Evolutionary conservation across 805 yeast genomes (phyloP), one percentile per base, ranked within the genome.

Genomic region (Lipomyces orientalis): DNA sequence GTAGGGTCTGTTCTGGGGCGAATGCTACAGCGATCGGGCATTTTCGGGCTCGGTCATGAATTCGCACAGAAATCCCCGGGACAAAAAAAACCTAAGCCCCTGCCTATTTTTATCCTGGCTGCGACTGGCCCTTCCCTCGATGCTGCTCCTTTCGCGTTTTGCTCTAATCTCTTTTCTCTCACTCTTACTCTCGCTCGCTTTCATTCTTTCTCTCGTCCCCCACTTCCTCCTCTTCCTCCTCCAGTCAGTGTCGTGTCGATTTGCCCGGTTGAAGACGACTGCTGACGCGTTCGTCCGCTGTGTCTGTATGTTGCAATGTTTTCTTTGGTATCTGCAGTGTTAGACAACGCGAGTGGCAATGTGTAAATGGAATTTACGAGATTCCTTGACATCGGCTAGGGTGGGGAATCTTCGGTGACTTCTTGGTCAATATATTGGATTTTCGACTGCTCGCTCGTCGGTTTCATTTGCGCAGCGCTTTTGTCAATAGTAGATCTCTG

Each of bases 51-150:
- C 1, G 4, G 19, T 9, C 3, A 16, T 14, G 22, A 16, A 43
- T 43, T 19, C 49, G 49, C 22, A 3, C 49, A 43, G 19, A 16
- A n/a, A n/a, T 43, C 22, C 49, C 49, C 49, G 49, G n/a, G 49
- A 43, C 14, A 43, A 43, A 14, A 43, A 43, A 6, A n/a, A 3
- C 33, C 61, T 8, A 25, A 10, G 9, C 60, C 49, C 49, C 16
- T 58, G 61, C 61, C 61, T 43, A 22, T 35, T 43, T 43, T 25
- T 46, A 59, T 57, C 66, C 62, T 57, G 61, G 16, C 55, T 55
- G 52, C 64, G 60, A 52, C 61, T 57, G 56, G 51, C 56, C 16
- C 31, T 19, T 29, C n/a, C 49, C 22, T 43, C 25, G 22, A 16
- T 16, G n/a, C 5, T 31, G 31, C 29, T 22, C 55, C 55, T 25